These are phyloP conservation scores for Pascua sp. DNA, from an alignment of 1,284 basidiomycete genomes.

Conservation along the genomic window DNA sequence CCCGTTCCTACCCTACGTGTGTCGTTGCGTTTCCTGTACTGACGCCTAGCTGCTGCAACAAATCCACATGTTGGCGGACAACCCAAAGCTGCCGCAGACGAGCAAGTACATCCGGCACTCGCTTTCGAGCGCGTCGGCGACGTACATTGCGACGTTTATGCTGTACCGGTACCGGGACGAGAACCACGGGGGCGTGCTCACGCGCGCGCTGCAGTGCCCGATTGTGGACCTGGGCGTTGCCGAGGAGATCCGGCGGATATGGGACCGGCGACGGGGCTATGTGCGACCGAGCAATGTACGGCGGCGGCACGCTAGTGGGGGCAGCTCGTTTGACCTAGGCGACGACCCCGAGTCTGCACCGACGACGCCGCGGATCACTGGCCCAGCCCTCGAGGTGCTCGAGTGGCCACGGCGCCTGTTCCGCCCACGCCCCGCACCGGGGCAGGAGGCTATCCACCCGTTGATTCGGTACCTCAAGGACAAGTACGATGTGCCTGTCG, in stretches of 20 bases:
- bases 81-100: constrained; percentile 58
- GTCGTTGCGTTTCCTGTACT: neutral
- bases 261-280: constrained; percentile 27
- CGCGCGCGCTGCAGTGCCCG: constrained; percentile 29
- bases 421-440: constrained; percentile 15
- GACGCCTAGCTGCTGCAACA: constrained; percentile 64
- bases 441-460: constrained; percentile 35
- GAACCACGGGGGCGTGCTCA: constrained; percentile 23
- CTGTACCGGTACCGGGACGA: constrained; percentile 27
- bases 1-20: too few species aligned
- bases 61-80: constrained; percentile 64
- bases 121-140: constrained; percentile 49
- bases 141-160: constrained; percentile 32
- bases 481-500: constrained; percentile 39
- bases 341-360: neutral
- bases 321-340: neutral
- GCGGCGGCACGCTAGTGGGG: neutral
- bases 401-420: constrained; percentile 47
- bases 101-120: constrained; percentile 57
- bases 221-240: constrained; percentile 32
- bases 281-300: neutral
- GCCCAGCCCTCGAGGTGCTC: constrained; percentile 3
- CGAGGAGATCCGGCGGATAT: constrained; percentile 30
- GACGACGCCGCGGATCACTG: constrained; percentile 1
- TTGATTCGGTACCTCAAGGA: constrained; percentile 42